Base-by-base conservation (phyloP, 331 rosid species). In the Malus hybrid region DNA sequence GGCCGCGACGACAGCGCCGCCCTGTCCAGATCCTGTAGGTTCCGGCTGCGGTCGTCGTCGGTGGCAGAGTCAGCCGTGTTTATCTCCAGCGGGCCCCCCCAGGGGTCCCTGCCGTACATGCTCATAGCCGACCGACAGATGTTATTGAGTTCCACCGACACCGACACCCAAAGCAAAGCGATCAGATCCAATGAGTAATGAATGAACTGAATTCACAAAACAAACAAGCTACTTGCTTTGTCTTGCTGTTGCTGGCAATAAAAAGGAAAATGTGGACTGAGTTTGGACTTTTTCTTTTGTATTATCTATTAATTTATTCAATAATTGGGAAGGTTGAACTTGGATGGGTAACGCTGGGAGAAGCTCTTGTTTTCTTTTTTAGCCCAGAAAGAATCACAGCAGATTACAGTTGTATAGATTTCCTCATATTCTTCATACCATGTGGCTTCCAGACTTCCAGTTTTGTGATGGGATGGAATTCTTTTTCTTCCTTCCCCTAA, bases 11-110 rank as follows among this genome's bases (percentile, higher is more conserved):
- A 90, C 9, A 95, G 83, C 48, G 99, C 99, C 6, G 98, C 99
- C 70, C 91, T 77, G 73, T 95, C 99, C n/a, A 89, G 80, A 52
- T 95, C 99, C 65, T 94, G 86, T 1, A 92, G 86, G 70, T 95
- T 95, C 15, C 97, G 90, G 84, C 99, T 92, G 56, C 99, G 92
- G 31, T 95, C 99, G 64, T 95, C 99, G 85, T 95, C 98, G 69
- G 98, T 95, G 70, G 99, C 97, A 0, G 99, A 95, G 70, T 95
- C 99, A 3, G 95, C 94, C 6, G 96, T 81, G 77, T 94, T 86
- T 12, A 95, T 95, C 90, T 95, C 99, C 72, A 95, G 64, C 10
- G 99, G 97, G 0, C 98, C 97, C 2, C 99, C 99, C 99, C 99
- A 95, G 2, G 99, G 98, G 84, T 95, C 98, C 81, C 99, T 84